Percentiles rank a stretch among this genome's conserved stretches.
Evolutionary conservation across 2,329 filamentous ascomycete genomes (phyloP).

Genomic region (Trichoderma atrobrunneum): DNA sequence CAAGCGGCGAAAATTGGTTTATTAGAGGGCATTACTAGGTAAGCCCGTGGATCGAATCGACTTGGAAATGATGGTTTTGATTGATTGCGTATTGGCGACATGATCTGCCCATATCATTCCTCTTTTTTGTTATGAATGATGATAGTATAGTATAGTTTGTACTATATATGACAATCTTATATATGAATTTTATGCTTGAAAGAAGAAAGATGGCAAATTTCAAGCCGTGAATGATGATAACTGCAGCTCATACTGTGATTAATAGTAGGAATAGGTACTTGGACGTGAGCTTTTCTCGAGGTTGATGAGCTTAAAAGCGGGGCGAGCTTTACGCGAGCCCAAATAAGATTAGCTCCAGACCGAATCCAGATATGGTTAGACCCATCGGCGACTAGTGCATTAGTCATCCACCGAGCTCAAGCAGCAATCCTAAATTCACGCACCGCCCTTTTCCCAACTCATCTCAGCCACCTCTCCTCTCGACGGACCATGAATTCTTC

Average conservation of each 20-base stretch:
- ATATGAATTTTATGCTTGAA: background rate
- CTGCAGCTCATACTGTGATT: background rate
- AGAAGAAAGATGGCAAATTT: background rate
- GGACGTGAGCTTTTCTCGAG: background rate
- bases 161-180: background rate
- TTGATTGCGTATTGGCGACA: background rate
- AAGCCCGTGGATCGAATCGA: background rate
- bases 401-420: background rate
- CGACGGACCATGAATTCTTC: background rate
- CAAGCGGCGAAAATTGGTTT: background rate
- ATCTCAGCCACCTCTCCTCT: background rate
- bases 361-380: background rate
- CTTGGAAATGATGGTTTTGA: background rate
- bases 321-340: background rate
- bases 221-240: background rate
- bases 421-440: background rate
- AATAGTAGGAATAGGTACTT: background rate
- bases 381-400: fast-evolving
- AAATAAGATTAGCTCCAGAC: background rate
- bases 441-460: background rate
- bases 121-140: background rate
- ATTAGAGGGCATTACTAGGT: background rate
- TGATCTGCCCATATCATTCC: background rate
- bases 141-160: background rate
- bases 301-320: background rate